Conservation (phyloP, 192 early-diverging fungal species). For the Gamsiella multidivaricata region DNA sequence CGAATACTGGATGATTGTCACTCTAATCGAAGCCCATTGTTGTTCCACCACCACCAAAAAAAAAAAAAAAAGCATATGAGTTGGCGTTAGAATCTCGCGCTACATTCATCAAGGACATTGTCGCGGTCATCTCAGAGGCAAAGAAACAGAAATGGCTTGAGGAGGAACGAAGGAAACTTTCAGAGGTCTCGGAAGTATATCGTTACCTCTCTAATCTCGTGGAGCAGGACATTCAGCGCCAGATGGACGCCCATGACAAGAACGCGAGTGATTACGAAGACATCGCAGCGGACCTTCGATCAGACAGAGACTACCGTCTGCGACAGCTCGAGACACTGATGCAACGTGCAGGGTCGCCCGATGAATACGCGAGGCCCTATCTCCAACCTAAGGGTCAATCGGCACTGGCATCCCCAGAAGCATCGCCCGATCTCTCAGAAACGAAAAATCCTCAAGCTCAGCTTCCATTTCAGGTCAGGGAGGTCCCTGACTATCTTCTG, state of each 20-base stretch:
- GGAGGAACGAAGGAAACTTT: slow-evolving; percentile 62
- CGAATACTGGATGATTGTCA: too few species aligned
- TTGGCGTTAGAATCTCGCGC: slow-evolving; percentile 67
- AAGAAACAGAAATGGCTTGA: slow-evolving; percentile 79
- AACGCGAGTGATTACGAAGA: slow-evolving; percentile 30
- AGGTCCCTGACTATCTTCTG: slow-evolving; percentile 71
- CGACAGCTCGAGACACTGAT: slow-evolving; percentile 40
- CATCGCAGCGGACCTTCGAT: slow-evolving; percentile 4
- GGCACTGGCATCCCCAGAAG: slow-evolving; percentile 15
- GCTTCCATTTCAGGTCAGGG: slow-evolving; percentile 5
- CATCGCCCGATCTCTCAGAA: slow-evolving; percentile 5
- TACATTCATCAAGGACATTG: slow-evolving; percentile 72
- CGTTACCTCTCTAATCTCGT: slow-evolving; percentile 73
- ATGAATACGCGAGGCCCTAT: slow-evolving; percentile 61
- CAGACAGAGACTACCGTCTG: slow-evolving; percentile 26
- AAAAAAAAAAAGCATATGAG: slow-evolving; percentile 65
- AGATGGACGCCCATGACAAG: slow-evolving; percentile 32
- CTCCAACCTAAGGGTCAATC: slow-evolving; percentile 58
- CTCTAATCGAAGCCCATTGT: too few species aligned
- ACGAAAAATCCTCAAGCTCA: not conserved
- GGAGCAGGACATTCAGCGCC: slow-evolving; percentile 65
- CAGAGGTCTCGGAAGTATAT: slow-evolving; percentile 68
- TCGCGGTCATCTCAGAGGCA: slow-evolving; percentile 67
- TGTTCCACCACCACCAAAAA: too few species aligned
- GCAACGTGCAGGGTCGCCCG: slow-evolving; percentile 55